Percentiles rank a stretch among this genome's conserved stretches.
Evolutionary conservation across 768 basidiomycete genomes (phyloP).

Genomic region (Zangia roseola): DNA sequence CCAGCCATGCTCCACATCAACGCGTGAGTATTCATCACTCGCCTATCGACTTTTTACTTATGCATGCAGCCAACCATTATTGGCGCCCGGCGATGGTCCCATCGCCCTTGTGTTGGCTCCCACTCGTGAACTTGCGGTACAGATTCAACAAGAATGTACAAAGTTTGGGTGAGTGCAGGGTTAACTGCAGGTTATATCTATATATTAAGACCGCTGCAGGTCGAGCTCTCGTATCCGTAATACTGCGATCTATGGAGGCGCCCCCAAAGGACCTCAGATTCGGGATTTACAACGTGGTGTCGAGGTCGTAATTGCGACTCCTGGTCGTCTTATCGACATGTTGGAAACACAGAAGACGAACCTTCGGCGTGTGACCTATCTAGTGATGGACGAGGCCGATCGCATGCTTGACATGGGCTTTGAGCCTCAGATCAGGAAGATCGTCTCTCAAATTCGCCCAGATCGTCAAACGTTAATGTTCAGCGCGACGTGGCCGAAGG

Average conservation of each 20-base stretch:
- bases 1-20: constrained; percentile 99
- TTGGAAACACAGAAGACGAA: constrained; percentile 96
- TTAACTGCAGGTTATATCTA: neutral
- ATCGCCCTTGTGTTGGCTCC: constrained; percentile 96
- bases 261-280: constrained; percentile 97
- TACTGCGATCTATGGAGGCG: constrained; percentile 98
- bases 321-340: constrained; percentile 99
- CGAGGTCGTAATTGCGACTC: constrained; percentile 99
- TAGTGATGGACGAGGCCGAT: constrained; percentile 99
- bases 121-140: constrained; percentile 97
- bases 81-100: constrained; percentile 93
- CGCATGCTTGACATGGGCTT: constrained; percentile 99
- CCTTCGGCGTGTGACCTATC: constrained; percentile 91
- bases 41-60: neutral
- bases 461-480: constrained; percentile 99
- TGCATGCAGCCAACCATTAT: constrained; percentile 74
- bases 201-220: constrained; percentile 35
- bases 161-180: constrained; percentile 79
- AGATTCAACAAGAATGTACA: constrained; percentile 98
- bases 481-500: constrained; percentile 99
- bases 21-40: constrained; percentile 58
- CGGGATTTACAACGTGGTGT: constrained; percentile 96
- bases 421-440: constrained; percentile 99
- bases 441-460: constrained; percentile 94
- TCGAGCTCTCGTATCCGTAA: constrained; percentile 95